phyloP scores from a whole-genome alignment of 331 rosid species.

The Ulmus americana region DNA sequence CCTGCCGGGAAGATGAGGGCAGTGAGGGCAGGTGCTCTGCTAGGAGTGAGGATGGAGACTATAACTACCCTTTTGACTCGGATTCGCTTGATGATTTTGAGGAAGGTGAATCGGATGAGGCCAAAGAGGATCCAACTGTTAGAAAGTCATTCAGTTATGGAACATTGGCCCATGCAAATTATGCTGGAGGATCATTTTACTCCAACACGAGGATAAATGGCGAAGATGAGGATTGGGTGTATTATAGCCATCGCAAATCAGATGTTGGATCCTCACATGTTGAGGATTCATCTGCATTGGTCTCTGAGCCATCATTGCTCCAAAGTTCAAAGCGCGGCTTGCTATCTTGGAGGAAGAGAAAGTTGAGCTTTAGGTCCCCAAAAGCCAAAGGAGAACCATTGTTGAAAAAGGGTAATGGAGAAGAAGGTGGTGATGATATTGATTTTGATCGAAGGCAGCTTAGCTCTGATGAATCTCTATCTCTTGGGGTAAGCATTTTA shows the following conservation, averaged over 20 bases:
- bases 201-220: slow-evolving; percentile 45
- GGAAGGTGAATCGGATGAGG: slow-evolving; percentile 85
- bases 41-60: slow-evolving; percentile 88
- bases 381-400: slow-evolving; percentile 93
- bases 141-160: slow-evolving; percentile 99
- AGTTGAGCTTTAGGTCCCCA: slow-evolving; percentile 97
- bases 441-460: slow-evolving; percentile 95
- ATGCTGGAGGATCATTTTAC: slow-evolving; percentile 72
- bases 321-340: slow-evolving; percentile 70
- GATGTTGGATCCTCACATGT: slow-evolving; percentile 45
- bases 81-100: slow-evolving; percentile 91
- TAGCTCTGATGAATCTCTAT: slow-evolving; percentile 81
- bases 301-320: slow-evolving; percentile 42
- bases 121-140: slow-evolving; percentile 59
- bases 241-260: slow-evolving; percentile 74
- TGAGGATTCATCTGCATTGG: slow-evolving; percentile 54
- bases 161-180: slow-evolving; percentile 73
- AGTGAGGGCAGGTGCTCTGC: slow-evolving; percentile 81
- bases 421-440: slow-evolving; percentile 99
- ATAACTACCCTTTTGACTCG: slow-evolving; percentile 80
- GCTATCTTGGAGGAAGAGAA: slow-evolving; percentile 97
- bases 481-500: slow-evolving; percentile 52
- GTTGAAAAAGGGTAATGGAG: slow-evolving; percentile 85
- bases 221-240: slow-evolving; percentile 78
- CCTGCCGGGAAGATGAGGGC: slow-evolving; percentile 71